A percentile compares a stretch with the other conserved stretches of the same genome.
phyloP scores from a whole-genome alignment of 345 rosid genomes.

The Melaleuca quinquenervia region DNA sequence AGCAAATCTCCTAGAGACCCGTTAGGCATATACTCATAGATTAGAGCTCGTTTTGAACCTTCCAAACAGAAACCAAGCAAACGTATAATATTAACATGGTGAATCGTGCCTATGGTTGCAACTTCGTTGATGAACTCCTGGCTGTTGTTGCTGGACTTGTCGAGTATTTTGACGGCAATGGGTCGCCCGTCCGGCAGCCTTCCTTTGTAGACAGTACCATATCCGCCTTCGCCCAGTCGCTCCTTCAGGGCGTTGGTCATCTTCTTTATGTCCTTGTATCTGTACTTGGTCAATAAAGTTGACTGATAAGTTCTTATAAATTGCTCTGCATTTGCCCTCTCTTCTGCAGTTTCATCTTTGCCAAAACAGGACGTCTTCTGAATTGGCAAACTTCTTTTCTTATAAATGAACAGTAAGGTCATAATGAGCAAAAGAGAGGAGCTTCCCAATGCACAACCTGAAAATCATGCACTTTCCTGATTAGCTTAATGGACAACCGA shows the following conservation, averaged over 20 bases:
- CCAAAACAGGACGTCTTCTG: not conserved
- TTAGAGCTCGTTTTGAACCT: constrained; percentile 5
- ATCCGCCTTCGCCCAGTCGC: constrained; percentile 17
- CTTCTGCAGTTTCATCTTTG: constrained; percentile 1
- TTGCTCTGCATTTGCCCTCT: constrained; percentile 8
- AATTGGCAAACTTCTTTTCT: not conserved
- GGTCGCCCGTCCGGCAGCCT: constrained; percentile 1
- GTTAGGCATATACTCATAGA: constrained; percentile 20
- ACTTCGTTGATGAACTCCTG: constrained; percentile 16
- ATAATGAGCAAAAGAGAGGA: not conserved
- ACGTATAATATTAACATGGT: constrained; percentile 12
- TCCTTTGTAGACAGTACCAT: constrained; percentile 11
- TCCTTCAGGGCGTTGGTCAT: constrained; percentile 10
- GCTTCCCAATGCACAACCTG: constrained; percentile 22
- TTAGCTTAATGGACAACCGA: not conserved
- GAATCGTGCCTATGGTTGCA: constrained; percentile 12
- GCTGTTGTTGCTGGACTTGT: not conserved
- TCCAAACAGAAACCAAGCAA: constrained; percentile 16
- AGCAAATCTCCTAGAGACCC: constrained; percentile 13
- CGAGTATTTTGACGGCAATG: constrained; percentile 8
- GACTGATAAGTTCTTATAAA: constrained; percentile 18
- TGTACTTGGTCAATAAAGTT: constrained; percentile 5
- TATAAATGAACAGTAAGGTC: not conserved
- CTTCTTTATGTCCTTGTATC: constrained; percentile 13
- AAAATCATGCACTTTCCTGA: not conserved